A percentile compares a stretch with the other conserved stretches of the same genome.
These are phyloP conservation scores for Flaveria robusta DNA, from an alignment of 129 eudicot species.

Conservation along the genomic window DNA sequence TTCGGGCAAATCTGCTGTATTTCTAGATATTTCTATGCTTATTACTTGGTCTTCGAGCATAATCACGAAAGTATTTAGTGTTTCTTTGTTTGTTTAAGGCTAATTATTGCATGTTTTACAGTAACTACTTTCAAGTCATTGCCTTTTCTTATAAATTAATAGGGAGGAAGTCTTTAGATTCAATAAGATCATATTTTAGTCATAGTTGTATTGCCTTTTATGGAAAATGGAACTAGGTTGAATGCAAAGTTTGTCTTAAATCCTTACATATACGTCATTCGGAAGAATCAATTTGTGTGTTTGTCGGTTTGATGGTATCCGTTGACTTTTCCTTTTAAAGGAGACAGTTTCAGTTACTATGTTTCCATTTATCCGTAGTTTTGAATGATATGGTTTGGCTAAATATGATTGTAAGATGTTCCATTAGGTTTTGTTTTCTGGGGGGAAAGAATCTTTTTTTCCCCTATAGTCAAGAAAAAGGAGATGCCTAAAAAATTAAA, in stretches of 20 bases:
- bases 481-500: neutral
- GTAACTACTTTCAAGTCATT: neutral
- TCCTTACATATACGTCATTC: neutral
- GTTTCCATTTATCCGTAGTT: neutral
- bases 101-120: constrained; percentile 1
- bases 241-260: neutral
- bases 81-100: neutral
- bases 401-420: constrained; percentile 8
- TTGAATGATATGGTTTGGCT: neutral
- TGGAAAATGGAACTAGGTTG: constrained; percentile 11
- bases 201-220: neutral
- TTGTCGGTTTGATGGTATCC: constrained; percentile 2
- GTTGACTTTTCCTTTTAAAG: neutral
- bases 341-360: neutral
- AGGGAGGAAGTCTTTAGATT: neutral
- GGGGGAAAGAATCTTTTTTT: neutral
- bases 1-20: neutral
- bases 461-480: neutral
- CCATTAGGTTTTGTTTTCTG: neutral
- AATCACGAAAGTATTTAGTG: neutral
- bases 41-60: neutral
- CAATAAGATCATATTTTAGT: neutral
- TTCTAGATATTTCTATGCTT: neutral
- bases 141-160: neutral
- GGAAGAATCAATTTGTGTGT: neutral